phyloP scores from a whole-genome alignment of 371 early-diverging fungal genomes.

The Fennellomyces sp. region DNA sequence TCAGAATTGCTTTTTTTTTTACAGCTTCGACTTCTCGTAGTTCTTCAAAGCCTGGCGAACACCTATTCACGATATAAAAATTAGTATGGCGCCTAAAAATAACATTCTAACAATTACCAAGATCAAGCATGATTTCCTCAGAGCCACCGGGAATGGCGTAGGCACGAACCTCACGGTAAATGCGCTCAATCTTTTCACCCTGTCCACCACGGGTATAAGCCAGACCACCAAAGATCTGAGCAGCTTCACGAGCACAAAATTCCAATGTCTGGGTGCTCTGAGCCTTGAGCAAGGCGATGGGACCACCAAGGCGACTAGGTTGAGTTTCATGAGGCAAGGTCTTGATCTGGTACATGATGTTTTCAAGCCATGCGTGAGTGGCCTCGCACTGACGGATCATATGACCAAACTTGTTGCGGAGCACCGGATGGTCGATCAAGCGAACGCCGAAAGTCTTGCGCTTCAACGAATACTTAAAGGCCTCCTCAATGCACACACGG shows the following conservation, averaged over 20 bases:
- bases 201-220: conserved; percentile 84
- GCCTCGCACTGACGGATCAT: conserved; percentile 89
- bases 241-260: conserved; percentile 87
- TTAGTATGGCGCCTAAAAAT: neutral
- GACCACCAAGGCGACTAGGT: conserved; percentile 79
- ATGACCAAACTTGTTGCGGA: conserved; percentile 70
- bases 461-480: conserved; percentile 84
- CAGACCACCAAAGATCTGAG: conserved; percentile 91
- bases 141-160: conserved; percentile 92
- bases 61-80: conserved; percentile 45
- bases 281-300: conserved; percentile 87
- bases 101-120: conserved; percentile 41
- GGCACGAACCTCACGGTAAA: conserved; percentile 87
- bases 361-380: conserved; percentile 87
- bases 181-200: conserved; percentile 86
- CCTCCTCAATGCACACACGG: conserved; percentile 87
- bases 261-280: conserved; percentile 88
- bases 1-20: too few relatives aligned
- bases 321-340: conserved; percentile 68
- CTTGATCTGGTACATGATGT: conserved; percentile 67
- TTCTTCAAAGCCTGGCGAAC: conserved; percentile 73
- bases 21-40: neutral
- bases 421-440: conserved; percentile 75
- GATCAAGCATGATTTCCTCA: conserved; percentile 54
- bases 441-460: conserved; percentile 88